Percentiles rank a stretch among this genome's conserved stretches.
Conservation (phyloP, 2,329 filamentous ascomycete species). For the Aspergillus spinulosporus region DNA sequence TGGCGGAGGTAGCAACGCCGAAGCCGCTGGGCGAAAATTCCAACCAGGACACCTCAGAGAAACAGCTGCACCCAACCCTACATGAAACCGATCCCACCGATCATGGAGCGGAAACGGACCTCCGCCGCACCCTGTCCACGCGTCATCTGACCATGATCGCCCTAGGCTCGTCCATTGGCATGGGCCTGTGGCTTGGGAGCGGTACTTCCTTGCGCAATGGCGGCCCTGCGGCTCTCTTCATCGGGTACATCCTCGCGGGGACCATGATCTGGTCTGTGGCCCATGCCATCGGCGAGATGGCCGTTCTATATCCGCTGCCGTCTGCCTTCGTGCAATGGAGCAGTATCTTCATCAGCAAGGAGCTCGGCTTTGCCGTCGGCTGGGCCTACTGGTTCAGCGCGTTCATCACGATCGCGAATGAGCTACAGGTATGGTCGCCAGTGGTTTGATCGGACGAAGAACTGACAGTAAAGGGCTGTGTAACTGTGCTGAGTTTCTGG, state of each 20-base stretch:
- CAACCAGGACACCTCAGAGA: not conserved
- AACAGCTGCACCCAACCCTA: not conserved
- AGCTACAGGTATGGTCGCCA: constrained; percentile 28
- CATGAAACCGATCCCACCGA: constrained; percentile 2
- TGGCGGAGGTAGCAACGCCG: too few species aligned
- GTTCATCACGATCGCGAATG: constrained; percentile 48
- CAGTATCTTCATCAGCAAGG: constrained; percentile 46
- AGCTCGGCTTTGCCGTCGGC: constrained; percentile 48
- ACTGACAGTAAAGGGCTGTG: constrained; percentile 28
- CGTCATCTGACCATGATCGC: constrained; percentile 43
- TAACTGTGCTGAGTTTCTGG: constrained; percentile 49
- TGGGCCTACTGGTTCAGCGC: constrained; percentile 51
- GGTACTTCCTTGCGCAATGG: constrained; percentile 44
- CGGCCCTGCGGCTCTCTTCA: constrained; percentile 47
- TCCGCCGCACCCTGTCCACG: constrained; percentile 43
- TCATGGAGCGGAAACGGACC: constrained; percentile 29
- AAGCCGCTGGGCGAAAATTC: not conserved
- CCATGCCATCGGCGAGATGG: constrained; percentile 51
- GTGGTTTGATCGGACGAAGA: not conserved
- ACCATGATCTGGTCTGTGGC: constrained; percentile 45
- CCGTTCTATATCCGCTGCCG: constrained; percentile 48
- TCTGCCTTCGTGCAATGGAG: constrained; percentile 50
- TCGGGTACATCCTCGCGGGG: constrained; percentile 44
- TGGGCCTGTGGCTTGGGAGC: constrained; percentile 50
- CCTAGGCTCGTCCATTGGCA: constrained; percentile 45